phyloP scores from a whole-genome alignment of 1,284 basidiomycete species.

The Chondrostereum purpureum region DNA sequence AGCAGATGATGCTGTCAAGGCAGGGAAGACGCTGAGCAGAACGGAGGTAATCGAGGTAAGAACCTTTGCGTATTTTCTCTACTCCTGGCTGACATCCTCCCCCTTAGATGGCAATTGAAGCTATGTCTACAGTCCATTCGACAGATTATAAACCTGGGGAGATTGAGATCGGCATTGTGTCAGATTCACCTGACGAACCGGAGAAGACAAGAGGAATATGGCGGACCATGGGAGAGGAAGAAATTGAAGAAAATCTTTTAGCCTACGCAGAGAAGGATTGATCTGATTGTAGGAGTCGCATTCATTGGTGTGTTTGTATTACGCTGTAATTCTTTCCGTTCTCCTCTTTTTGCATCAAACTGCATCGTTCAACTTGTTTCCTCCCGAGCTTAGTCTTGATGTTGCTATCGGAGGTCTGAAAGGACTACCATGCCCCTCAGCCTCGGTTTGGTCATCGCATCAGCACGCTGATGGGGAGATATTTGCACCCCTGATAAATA shows the following conservation, averaged over 20 bases:
- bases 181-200: slow-evolving; percentile 61
- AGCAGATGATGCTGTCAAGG: slow-evolving; percentile 65
- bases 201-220: slow-evolving; percentile 66
- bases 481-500: too few relatives aligned
- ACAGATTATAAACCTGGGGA: slow-evolving; percentile 93
- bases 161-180: slow-evolving; percentile 83
- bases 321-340: neutral
- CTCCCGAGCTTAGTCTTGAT: too few relatives aligned
- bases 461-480: too few relatives aligned
- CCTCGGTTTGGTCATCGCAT: too few relatives aligned
- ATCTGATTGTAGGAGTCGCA: slow-evolving; percentile 4
- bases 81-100: neutral
- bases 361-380: too few relatives aligned
- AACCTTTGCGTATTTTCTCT: slow-evolving; percentile 31
- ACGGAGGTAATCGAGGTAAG: slow-evolving; percentile 79
- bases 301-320: slow-evolving; percentile 1
- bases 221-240: slow-evolving; percentile 78
- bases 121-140: slow-evolving; percentile 86
- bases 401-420: too few relatives aligned
- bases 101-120: slow-evolving; percentile 85
- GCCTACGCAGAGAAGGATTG: slow-evolving; percentile 93
- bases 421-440: too few relatives aligned
- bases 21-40: slow-evolving; percentile 59
- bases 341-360: too few relatives aligned
- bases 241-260: slow-evolving; percentile 81